These are phyloP conservation scores for Pichia sp. DNA, from an alignment of 1,139 yeast genomes.

Conservation along the genomic window DNA sequence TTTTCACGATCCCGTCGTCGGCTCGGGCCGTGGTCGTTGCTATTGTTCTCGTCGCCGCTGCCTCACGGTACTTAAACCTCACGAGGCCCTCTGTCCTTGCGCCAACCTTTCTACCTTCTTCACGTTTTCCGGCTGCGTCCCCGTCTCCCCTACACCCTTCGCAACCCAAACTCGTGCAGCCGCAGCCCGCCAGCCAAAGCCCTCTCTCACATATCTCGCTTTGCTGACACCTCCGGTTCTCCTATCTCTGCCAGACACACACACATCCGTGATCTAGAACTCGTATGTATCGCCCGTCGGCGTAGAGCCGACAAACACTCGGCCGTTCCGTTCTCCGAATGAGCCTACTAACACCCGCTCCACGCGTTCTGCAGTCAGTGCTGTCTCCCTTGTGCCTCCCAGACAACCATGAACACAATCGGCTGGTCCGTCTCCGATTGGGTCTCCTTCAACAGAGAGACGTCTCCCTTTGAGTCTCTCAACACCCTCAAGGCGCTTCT, in stretches of 20 bases:
- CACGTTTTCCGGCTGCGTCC: neutral
- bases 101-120: too few species aligned
- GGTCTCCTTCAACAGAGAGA: conserved; percentile 59
- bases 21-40: neutral
- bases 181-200: neutral
- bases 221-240: too few species aligned
- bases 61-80: neutral
- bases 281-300: too few species aligned
- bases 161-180: neutral
- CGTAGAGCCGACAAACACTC: neutral
- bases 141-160: neutral
- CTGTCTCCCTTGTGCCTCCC: neutral
- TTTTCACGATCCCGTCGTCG: neutral
- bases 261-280: too few species aligned
- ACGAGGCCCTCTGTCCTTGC: neutral
- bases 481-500: conserved; percentile 36
- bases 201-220: too few species aligned
- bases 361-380: neutral
- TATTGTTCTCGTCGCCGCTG: neutral
- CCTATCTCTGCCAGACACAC: too few species aligned
- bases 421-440: conserved; percentile 73
- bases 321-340: neutral
- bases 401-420: conserved; percentile 24
- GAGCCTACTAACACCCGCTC: neutral
- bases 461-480: conserved; percentile 62